Conservation (phyloP, 2,329 filamentous ascomycete genomes). For the Ascochyta lentis region DNA sequence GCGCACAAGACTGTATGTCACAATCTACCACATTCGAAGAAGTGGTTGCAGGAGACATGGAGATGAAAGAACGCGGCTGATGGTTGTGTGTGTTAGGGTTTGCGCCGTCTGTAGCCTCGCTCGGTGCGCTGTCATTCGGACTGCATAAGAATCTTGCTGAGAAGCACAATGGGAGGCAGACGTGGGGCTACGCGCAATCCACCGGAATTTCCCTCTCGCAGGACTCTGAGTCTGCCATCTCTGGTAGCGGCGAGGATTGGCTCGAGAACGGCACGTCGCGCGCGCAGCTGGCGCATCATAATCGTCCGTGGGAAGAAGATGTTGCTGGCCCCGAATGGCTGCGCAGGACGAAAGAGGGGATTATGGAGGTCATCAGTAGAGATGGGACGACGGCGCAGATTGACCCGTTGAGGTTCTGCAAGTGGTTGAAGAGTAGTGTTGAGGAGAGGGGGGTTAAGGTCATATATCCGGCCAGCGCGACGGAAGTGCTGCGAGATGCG, state of each 20-base stretch:
- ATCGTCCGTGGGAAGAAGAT: conserved; percentile 35
- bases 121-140: conserved; percentile 72
- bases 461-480: conserved; percentile 67
- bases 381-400: conserved; percentile 69
- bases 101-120: conserved; percentile 59
- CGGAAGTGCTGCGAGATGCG: conserved; percentile 60
- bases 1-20: conserved; percentile 70
- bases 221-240: conserved; percentile 50
- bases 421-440: conserved; percentile 67
- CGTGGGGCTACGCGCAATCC: conserved; percentile 66
- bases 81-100: conserved; percentile 57
- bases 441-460: conserved; percentile 67
- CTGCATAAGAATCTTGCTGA: conserved; percentile 71
- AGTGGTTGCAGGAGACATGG: background rate
- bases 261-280: conserved; percentile 68
- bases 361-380: conserved; percentile 67
- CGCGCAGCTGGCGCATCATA: conserved; percentile 57
- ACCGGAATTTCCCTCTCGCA: conserved; percentile 64
- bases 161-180: conserved; percentile 61
- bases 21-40: background rate
- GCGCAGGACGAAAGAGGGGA: conserved; percentile 60
- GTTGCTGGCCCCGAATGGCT: conserved; percentile 64
- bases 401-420: conserved; percentile 71
- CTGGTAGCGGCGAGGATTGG: conserved; percentile 68
- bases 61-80: background rate